Conservation (phyloP, 345 rosid genomes). For the Pistacia atlantica region DNA sequence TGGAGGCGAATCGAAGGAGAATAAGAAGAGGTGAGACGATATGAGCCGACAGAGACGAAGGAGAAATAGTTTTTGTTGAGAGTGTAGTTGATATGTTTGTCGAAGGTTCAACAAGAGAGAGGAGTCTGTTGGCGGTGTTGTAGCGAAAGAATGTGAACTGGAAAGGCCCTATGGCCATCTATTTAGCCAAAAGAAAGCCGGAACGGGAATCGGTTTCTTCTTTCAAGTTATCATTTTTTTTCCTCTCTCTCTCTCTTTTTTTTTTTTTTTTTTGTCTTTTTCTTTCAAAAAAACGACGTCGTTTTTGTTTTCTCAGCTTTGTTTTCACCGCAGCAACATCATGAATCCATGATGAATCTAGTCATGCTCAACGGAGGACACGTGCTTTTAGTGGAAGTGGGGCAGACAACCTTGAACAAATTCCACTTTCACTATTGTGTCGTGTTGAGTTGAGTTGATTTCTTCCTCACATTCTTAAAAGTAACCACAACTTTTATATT, state of each 20-base stretch:
- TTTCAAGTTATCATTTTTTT: background rate
- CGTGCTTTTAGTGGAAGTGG: too few species aligned
- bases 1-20: conserved; percentile 42
- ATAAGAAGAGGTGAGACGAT: background rate
- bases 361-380: too few species aligned
- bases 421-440: too few species aligned
- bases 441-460: too few species aligned
- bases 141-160: conserved; percentile 40
- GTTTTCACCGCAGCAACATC: too few species aligned
- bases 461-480: too few species aligned
- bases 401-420: too few species aligned
- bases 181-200: conserved; percentile 18
- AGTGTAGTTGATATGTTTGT: conserved; percentile 14
- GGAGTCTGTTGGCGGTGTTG: conserved; percentile 22
- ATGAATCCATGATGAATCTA: too few species aligned
- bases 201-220: conserved; percentile 14
- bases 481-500: too few species aligned
- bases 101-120: conserved; percentile 13
- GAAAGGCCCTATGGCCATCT: conserved; percentile 79
- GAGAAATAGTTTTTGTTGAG: conserved; percentile 3
- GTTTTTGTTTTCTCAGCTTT: background rate
- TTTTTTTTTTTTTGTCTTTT: background rate
- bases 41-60: conserved; percentile 1
- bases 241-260: background rate
- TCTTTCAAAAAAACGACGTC: background rate